Percentiles rank a stretch among this genome's conserved stretches.
Evolutionary conservation across 2,329 filamentous ascomycete species (phyloP).

Genomic region (Erysiphe pulchra): DNA sequence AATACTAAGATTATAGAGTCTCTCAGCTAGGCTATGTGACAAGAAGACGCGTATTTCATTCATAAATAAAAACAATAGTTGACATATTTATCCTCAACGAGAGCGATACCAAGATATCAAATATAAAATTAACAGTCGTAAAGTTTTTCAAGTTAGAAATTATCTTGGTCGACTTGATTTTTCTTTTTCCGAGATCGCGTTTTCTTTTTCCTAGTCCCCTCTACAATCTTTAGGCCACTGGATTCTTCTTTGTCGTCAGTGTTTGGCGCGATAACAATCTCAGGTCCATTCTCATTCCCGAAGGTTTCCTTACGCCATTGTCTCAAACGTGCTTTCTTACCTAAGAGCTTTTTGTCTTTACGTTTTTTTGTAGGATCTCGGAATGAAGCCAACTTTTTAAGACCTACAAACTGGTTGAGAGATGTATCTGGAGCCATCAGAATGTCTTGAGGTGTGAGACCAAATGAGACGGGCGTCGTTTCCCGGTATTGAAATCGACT

Average conservation of each 20-base stretch:
- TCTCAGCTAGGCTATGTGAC: too few relatives aligned
- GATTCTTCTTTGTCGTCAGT: conserved; percentile 7
- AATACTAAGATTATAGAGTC: too few relatives aligned
- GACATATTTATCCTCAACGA: too few relatives aligned
- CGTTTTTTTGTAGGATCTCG: conserved; percentile 72
- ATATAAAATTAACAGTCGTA: too few relatives aligned
- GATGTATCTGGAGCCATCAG: conserved; percentile 64
- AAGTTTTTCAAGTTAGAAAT: too few relatives aligned
- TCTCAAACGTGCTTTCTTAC: conserved; percentile 75
- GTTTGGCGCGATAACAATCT: conserved; percentile 5
- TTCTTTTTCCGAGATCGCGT: conserved; percentile 21
- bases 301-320: conserved; percentile 55
- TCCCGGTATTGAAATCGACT: conserved; percentile 72
- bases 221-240: conserved; percentile 13
- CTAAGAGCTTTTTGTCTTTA: conserved; percentile 64
- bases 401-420: conserved; percentile 70
- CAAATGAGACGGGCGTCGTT: conserved; percentile 72
- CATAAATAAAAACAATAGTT: too few relatives aligned
- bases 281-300: conserved; percentile 20
- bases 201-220: conserved; percentile 20
- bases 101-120: too few relatives aligned
- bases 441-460: conserved; percentile 73
- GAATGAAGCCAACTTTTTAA: conserved; percentile 88
- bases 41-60: too few relatives aligned
- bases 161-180: too few relatives aligned